Base-by-base conservation (phyloP, 345 rosid species). In the Pugionium cornutum region DNA sequence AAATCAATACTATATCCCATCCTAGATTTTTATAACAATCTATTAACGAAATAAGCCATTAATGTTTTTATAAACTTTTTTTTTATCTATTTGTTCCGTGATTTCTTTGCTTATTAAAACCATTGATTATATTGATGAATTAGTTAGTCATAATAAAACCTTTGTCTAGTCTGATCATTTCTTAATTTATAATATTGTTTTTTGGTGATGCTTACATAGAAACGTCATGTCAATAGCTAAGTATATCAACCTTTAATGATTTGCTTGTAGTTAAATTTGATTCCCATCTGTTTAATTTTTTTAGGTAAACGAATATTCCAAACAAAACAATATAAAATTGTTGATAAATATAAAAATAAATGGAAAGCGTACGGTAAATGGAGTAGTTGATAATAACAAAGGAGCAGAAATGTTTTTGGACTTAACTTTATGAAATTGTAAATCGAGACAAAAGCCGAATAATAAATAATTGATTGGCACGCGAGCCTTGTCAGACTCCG, bases 401-500 rank as follows among this genome's bases (percentile, higher is more conserved):
- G 58, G 28, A 5, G 53, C 64, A 55, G 52, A 70, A 56, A 29
- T 55, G 18, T 18, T 40, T 59, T 64, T 71, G 75, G 58, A 64
- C 45, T 41, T 9, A 25, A 62, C 64, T 59, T 48, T 55, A 64
- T n/a, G 52, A 54, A 48, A 57, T 49, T 63, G 53, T 40, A 49
- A 32, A 71, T 48, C 28, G 46, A 56, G 70, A 71, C 65, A 71
- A 64, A n/a, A 40, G 27, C 25, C 36, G 53, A 49, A 49, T 55
- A 36, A 25, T 63, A 70, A 63, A 71, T 71, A 26, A 72, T 57
- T 57, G 70, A 57, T 72, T 59, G 75, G 46, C 70, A 71, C 46
- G 75, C 75, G 69, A 64, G 46, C 59, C 37, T 51, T 64, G 65
- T 71, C 75, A 56, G 75, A 40, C 46, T 56, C 18, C 75, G 64